Evolutionary conservation across 495 filamentous ascomycete genomes (phyloP), one percentile per base, ranked within the genome.

Genomic region (Hypomontagnella monticulosa): DNA sequence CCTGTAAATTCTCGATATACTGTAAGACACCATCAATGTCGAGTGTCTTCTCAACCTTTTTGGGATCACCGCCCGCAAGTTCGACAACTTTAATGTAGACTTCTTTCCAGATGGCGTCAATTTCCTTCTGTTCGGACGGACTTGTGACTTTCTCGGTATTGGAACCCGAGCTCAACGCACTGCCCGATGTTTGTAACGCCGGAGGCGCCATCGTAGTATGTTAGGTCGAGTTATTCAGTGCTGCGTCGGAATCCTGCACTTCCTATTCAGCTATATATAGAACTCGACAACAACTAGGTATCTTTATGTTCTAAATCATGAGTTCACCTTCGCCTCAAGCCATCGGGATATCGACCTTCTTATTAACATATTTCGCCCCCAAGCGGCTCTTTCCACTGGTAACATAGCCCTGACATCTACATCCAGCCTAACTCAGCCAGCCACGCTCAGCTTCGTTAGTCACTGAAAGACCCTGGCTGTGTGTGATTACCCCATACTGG

Each of bases 91-190:
- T 73, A 8, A 54, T 68, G 40, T 79, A 58, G 2, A 79, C 76
- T 49, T 77, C 75, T 53, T 67, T 67, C 76, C 76, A 79, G 36
- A 76, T 76, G 1, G 69, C 69, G 6, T 71, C 68, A 12, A 79
- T 77, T 50, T 79, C 76, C 52, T 67, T 71, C 43, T 77, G 76
- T 19, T 73, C 71, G 54, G 70, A 66, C 53, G 75, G 72, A 27
- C 71, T 67, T 52, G 65, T 46, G 6, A 43, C 63, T 53, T 72
- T 66, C 52, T 65, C 46, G 20, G 23, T 53, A 16, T 63, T 61
- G 12, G 71, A 71, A 36, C 47, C 34, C 4, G 60, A 36, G 40
- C 67, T 70, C 36, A 70, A 53, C 23, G 14, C 57, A 10, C 51
- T 71, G 12, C 42, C 59, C 1, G 71, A 73, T 11, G 63, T 33